Percentiles rank a stretch among this genome's conserved stretches.
phyloP scores from a whole-genome alignment of 495 filamentous ascomycete genomes.

The Annulohypoxylon nitens region DNA sequence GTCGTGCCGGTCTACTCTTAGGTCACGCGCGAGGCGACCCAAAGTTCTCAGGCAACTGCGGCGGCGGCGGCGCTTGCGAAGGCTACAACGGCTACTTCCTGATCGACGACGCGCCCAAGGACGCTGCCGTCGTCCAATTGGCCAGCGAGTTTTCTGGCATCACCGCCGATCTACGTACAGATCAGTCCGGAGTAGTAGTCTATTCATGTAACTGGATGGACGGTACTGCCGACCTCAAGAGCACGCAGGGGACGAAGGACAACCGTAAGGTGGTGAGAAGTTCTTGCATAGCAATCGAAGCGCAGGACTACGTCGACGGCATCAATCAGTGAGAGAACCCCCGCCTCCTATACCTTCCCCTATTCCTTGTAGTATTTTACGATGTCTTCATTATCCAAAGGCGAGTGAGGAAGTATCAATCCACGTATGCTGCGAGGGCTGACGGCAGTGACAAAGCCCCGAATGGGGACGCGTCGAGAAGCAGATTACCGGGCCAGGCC shows the following conservation, averaged over 20 bases:
- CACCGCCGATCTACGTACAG: slow-evolving; percentile 75
- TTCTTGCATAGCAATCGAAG: slow-evolving; percentile 71
- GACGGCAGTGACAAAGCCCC: slow-evolving; percentile 58
- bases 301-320: slow-evolving; percentile 80
- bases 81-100: slow-evolving; percentile 86
- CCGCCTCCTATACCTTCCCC: not conserved
- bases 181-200: slow-evolving; percentile 77
- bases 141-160: slow-evolving; percentile 74
- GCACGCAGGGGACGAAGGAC: slow-evolving; percentile 70
- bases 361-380: not conserved
- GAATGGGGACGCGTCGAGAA: slow-evolving; percentile 74
- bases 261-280: slow-evolving; percentile 64
- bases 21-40: slow-evolving; percentile 71
- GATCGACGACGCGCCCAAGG: slow-evolving; percentile 70
- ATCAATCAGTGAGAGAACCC: slow-evolving; percentile 72
- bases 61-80: slow-evolving; percentile 72
- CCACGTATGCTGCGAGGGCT: slow-evolving; percentile 26
- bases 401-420: not conserved
- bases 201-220: slow-evolving; percentile 80
- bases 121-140: slow-evolving; percentile 70
- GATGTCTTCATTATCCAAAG: not conserved
- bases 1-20: slow-evolving; percentile 68
- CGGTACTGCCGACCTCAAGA: slow-evolving; percentile 68
- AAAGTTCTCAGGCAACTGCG: slow-evolving; percentile 74
- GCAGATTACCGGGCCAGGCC: slow-evolving; percentile 70